A percentile compares a stretch with the other conserved stretches of the same genome.
Evolutionary conservation across 352 stramenopile genomes (phyloP).

Genomic region (Blastocystis hominis): DNA sequence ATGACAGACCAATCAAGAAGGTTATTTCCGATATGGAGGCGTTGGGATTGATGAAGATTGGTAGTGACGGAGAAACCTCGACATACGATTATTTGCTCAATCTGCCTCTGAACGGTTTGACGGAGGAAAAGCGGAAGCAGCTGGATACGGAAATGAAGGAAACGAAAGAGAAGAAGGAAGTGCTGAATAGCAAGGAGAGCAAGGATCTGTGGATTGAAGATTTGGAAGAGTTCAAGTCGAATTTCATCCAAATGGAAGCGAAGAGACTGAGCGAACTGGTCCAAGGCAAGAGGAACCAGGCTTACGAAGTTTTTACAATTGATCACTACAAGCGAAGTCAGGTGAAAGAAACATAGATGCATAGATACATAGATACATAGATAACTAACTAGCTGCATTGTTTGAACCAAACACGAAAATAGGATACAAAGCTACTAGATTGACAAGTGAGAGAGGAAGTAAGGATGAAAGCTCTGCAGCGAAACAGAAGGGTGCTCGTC

Average conservation of each 20-base stretch:
- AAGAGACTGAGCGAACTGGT: background rate
- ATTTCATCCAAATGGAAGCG: constrained; percentile 16
- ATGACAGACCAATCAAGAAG: constrained; percentile 72
- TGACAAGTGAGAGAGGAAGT: background rate
- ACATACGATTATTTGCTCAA: constrained; percentile 93
- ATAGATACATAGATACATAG: background rate
- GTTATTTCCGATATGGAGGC: constrained; percentile 70
- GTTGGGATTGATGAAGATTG: constrained; percentile 64
- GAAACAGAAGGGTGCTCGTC: background rate
- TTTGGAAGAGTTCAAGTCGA: background rate
- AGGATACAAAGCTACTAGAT: background rate
- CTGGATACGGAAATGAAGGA: constrained; percentile 77
- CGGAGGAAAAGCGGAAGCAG: constrained; percentile 81
- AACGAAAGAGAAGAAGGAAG: constrained; percentile 76
- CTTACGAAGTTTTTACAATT: background rate
- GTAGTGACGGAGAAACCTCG: constrained; percentile 59
- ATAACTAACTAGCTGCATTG: background rate
- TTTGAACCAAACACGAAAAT: background rate
- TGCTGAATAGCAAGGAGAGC: constrained; percentile 73
- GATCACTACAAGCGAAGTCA: constrained; percentile 16
- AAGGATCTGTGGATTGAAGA: constrained; percentile 73
- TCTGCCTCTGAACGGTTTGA: constrained; percentile 94
- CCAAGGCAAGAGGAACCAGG: background rate
- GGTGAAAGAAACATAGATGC: background rate
- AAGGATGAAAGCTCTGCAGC: background rate